Conservation (phyloP, 1,284 basidiomycete genomes). For the Malassezia sp. region DNA sequence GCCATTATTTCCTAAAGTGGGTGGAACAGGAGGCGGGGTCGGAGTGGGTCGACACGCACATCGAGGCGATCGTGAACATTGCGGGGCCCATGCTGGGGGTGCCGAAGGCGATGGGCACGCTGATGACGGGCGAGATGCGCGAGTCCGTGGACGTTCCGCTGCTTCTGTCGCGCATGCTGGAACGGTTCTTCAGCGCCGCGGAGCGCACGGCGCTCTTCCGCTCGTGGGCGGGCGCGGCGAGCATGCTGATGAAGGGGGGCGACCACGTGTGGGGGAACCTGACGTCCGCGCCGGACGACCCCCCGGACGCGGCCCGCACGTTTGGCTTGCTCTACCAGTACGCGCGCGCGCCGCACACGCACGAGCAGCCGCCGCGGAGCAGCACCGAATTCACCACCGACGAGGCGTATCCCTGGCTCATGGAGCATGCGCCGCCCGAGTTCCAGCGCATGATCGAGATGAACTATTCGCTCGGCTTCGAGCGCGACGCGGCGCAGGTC, state of each 20-base stretch:
- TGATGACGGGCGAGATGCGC: constrained; percentile 79
- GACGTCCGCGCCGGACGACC: constrained; percentile 42
- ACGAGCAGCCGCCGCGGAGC: constrained; percentile 6
- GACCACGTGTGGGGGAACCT: constrained; percentile 76
- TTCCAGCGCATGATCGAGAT: constrained; percentile 74
- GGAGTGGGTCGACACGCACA: constrained; percentile 74
- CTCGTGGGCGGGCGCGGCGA: constrained; percentile 86
- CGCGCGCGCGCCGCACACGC: background rate
- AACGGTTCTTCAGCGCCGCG: constrained; percentile 64
- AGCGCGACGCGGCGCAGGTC: constrained; percentile 55
- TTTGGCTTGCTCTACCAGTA: constrained; percentile 59
- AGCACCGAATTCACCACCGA: constrained; percentile 58
- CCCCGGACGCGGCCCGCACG: constrained; percentile 21
- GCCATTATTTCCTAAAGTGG: constrained; percentile 60
- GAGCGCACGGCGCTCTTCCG: constrained; percentile 85
- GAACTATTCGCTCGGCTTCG: constrained; percentile 90
- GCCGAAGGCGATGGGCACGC: constrained; percentile 86
- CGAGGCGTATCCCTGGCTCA: constrained; percentile 65
- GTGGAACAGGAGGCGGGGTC: constrained; percentile 75
- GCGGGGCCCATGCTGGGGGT: constrained; percentile 71
- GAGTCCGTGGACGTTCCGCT: constrained; percentile 84
- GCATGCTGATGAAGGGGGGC: constrained; percentile 59
- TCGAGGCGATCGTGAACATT: constrained; percentile 53
- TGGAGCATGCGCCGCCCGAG: constrained; percentile 68
- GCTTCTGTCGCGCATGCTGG: constrained; percentile 61